A percentile compares a stretch with the other conserved stretches of the same genome.
Evolutionary conservation across 1,139 yeast species (phyloP).

Genomic region (Geotrichum australiense): DNA sequence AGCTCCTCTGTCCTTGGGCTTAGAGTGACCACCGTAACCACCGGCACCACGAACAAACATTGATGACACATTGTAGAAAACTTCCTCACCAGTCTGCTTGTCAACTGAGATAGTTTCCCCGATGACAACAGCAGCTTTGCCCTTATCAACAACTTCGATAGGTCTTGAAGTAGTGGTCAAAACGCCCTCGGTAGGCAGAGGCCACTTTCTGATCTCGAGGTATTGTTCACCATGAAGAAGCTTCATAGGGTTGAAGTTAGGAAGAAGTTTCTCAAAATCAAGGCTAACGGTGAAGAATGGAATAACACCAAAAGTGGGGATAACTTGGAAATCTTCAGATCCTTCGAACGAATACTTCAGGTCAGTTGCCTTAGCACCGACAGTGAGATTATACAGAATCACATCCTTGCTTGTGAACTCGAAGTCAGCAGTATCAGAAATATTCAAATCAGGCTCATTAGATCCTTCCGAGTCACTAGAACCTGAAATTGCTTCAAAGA

Average conservation of each 20-base stretch:
- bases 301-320: slow-evolving; percentile 89
- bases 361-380: slow-evolving; percentile 79
- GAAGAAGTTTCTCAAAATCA: slow-evolving; percentile 53
- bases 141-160: slow-evolving; percentile 75
- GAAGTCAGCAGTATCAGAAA: slow-evolving; percentile 36
- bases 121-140: slow-evolving; percentile 77
- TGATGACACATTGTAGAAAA: slow-evolving; percentile 80
- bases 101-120: slow-evolving; percentile 71
- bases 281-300: slow-evolving; percentile 56
- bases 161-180: slow-evolving; percentile 60
- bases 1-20: slow-evolving; percentile 52
- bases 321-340: slow-evolving; percentile 70
- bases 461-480: slow-evolving; percentile 38
- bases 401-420: slow-evolving; percentile 61
- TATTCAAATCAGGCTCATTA: slow-evolving; percentile 18
- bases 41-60: slow-evolving; percentile 79
- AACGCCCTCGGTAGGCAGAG: slow-evolving; percentile 60
- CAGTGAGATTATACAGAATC: slow-evolving; percentile 79
- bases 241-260: slow-evolving; percentile 76
- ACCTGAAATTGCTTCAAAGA: slow-evolving; percentile 54
- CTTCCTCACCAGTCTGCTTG: slow-evolving; percentile 56
- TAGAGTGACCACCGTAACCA: slow-evolving; percentile 42
- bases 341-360: slow-evolving; percentile 77
- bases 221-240: slow-evolving; percentile 95
- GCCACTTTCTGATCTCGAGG: slow-evolving; percentile 68